Evolutionary conservation across 2,329 filamentous ascomycete species (phyloP).

Genomic region (Calonectria pauciramosa): DNA sequence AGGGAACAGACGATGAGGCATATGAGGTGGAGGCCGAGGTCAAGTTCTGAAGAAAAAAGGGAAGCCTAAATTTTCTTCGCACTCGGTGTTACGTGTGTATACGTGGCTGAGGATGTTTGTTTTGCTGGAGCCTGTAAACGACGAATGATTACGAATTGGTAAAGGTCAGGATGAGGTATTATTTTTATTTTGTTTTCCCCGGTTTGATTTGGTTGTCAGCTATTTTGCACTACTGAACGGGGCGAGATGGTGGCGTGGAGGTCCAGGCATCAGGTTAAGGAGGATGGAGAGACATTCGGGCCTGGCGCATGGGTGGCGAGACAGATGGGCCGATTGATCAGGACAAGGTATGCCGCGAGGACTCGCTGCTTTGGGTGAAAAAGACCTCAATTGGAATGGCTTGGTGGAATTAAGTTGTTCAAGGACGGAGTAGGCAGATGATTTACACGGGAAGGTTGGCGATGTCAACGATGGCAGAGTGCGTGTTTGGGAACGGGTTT

Average conservation of each 20-base stretch:
- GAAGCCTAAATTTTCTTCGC: conserved; percentile 24
- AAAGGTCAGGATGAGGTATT: background rate
- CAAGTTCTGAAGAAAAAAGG: conserved; percentile 46
- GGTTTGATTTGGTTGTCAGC: background rate
- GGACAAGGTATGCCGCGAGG: background rate
- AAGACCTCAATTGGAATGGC: background rate
- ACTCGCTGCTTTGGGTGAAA: background rate
- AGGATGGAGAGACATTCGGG: background rate
- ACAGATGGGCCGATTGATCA: background rate
- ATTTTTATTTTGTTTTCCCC: background rate
- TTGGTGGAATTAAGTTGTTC: background rate
- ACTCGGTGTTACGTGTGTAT: background rate
- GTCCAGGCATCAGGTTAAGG: conserved; percentile 20
- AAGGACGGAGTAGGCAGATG: background rate
- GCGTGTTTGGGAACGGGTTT: background rate
- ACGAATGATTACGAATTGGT: background rate
- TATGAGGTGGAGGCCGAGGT: conserved; percentile 69
- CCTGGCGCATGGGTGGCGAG: background rate
- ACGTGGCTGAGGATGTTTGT: background rate
- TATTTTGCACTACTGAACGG: background rate
- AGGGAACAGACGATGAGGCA: conserved; percentile 65
- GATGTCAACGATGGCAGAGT: background rate
- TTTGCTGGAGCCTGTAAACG: background rate
- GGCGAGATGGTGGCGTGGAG: conserved; percentile 2
- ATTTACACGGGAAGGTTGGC: background rate